Percentiles rank a stretch among this genome's conserved stretches.
Evolutionary conservation across 495 filamentous ascomycete genomes (phyloP).

Genomic region (Thermochaetoides thermophila): DNA sequence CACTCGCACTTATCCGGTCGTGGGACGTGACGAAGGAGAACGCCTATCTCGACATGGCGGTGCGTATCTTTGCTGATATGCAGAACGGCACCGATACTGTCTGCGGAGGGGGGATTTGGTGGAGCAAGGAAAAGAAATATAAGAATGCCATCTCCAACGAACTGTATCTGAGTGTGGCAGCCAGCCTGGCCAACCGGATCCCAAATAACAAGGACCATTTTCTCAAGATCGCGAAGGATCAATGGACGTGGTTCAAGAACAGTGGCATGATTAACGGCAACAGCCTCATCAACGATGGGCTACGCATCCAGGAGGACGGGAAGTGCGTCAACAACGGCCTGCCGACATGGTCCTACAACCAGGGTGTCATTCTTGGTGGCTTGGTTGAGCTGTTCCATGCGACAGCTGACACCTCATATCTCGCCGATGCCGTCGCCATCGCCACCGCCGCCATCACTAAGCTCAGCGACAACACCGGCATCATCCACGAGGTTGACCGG

Average conservation of each 20-base stretch:
- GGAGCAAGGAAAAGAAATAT: conserved; percentile 45
- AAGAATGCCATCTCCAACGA: conserved; percentile 66
- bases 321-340: conserved; percentile 51
- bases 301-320: conserved; percentile 24
- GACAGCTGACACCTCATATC: conserved; percentile 34
- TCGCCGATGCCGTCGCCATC: conserved; percentile 44
- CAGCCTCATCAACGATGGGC: conserved; percentile 58
- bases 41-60: conserved; percentile 39
- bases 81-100: conserved; percentile 38
- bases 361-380: conserved; percentile 61
- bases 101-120: conserved; percentile 54
- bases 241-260: conserved; percentile 56
- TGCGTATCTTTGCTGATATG: conserved; percentile 48
- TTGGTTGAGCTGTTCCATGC: conserved; percentile 51
- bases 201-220: conserved; percentile 34
- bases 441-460: conserved; percentile 46
- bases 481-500: conserved; percentile 41
- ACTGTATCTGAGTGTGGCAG: conserved; percentile 53
- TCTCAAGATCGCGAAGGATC: conserved; percentile 36
- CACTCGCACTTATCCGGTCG: conserved; percentile 47
- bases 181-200: conserved; percentile 57
- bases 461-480: conserved; percentile 40
- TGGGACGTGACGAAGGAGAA: conserved; percentile 45
- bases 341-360: conserved; percentile 63
- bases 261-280: conserved; percentile 51